phyloP scores from a whole-genome alignment of 2,329 filamentous ascomycete species.

The Polytolypa hystricis region DNA sequence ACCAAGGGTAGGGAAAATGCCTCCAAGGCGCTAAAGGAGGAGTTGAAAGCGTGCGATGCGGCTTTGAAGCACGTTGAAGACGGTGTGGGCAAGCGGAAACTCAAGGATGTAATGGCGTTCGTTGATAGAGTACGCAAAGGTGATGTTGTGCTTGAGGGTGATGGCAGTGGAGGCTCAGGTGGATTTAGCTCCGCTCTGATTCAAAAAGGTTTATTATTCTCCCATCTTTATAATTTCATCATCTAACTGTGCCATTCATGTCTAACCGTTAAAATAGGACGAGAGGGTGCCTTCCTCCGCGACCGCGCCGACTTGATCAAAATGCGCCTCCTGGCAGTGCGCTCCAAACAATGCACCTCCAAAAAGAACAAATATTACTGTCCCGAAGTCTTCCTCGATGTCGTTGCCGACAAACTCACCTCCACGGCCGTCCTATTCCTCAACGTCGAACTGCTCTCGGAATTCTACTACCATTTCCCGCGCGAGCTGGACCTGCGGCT shows the following conservation, averaged over 20 bases:
- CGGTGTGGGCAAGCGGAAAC: constrained; percentile 66
- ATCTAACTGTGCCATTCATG: constrained; percentile 3
- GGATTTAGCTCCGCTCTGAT: constrained; percentile 84
- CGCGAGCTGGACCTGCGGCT: constrained; percentile 80
- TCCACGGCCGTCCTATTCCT: constrained; percentile 93
- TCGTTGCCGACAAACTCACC: constrained; percentile 87
- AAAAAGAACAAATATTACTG: constrained; percentile 92
- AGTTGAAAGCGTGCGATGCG: constrained; percentile 71
- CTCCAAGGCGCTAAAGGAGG: constrained; percentile 67
- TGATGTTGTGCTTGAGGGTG: constrained; percentile 73
- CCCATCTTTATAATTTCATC: background rate
- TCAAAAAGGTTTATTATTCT: constrained; percentile 55
- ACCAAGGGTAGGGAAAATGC: constrained; percentile 72
- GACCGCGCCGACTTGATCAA: constrained; percentile 83
- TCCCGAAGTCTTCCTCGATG: constrained; percentile 94
- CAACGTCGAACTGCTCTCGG: constrained; percentile 89
- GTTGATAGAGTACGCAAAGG: constrained; percentile 83
- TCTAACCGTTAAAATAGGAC: constrained; percentile 44
- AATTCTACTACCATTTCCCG: constrained; percentile 97
- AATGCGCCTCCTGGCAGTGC: constrained; percentile 77
- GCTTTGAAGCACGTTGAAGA: constrained; percentile 68
- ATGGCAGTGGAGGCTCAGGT: constrained; percentile 73
- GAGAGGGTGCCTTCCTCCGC: constrained; percentile 86
- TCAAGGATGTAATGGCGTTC: constrained; percentile 81
- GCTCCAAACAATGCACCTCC: constrained; percentile 76